Percentiles rank a stretch among this genome's conserved stretches.
Evolutionary conservation across 1,284 basidiomycete genomes (phyloP).

Genomic region (Bjerkandera adusta): DNA sequence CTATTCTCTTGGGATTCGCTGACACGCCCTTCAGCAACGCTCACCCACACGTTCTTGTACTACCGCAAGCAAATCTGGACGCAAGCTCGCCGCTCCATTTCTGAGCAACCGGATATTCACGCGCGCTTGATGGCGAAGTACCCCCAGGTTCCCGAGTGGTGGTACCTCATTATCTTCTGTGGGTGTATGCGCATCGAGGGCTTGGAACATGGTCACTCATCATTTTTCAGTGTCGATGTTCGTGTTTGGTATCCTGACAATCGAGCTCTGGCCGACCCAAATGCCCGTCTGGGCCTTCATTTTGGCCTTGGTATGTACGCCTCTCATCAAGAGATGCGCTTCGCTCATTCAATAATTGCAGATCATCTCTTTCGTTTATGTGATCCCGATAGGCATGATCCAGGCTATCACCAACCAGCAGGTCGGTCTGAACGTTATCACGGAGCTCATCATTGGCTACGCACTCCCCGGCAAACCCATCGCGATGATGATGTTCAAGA

Average conservation of each 20-base stretch:
- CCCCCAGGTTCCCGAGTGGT: conserved; percentile 62
- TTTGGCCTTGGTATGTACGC: conserved; percentile 30
- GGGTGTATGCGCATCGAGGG: conserved; percentile 15
- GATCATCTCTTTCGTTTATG: conserved; percentile 42
- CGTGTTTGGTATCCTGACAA: conserved; percentile 62
- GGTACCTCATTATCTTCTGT: conserved; percentile 49
- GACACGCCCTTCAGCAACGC: conserved; percentile 32
- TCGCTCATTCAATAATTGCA: not conserved
- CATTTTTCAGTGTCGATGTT: conserved; percentile 42
- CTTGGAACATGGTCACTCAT: conserved; percentile 17
- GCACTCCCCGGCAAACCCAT: conserved; percentile 45
- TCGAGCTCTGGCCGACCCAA: conserved; percentile 68
- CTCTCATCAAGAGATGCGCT: no score
- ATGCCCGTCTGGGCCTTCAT: conserved; percentile 65
- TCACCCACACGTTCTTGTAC: conserved; percentile 58
- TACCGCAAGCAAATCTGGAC: conserved; percentile 56
- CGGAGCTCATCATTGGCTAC: conserved; percentile 51
- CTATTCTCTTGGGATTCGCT: no score
- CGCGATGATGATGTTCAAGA: conserved; percentile 60
- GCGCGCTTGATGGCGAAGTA: conserved; percentile 58
- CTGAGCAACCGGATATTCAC: conserved; percentile 65
- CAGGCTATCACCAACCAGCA: conserved; percentile 55
- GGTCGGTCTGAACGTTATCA: conserved; percentile 47
- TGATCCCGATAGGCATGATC: conserved; percentile 53
- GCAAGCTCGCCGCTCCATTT: conserved; percentile 41